These are phyloP conservation scores for Trametes polyzona DNA, from an alignment of 1,284 basidiomycete genomes.

Conservation along the genomic window DNA sequence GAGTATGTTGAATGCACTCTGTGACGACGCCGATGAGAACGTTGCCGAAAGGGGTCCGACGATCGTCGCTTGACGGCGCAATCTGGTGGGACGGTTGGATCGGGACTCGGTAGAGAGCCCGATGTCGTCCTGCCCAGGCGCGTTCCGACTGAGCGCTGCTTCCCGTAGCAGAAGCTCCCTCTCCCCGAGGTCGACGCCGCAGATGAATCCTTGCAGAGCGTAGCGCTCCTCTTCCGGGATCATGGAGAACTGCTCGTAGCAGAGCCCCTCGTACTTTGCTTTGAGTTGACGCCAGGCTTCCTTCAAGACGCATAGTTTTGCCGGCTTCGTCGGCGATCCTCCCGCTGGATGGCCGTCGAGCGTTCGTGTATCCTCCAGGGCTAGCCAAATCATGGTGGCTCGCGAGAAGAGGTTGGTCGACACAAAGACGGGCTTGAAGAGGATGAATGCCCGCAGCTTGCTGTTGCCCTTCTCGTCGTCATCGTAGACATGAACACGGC, in stretches of 20 bases:
- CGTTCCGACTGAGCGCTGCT: too few relatives aligned
- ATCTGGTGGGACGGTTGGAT: too few relatives aligned
- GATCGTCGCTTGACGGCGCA: too few relatives aligned
- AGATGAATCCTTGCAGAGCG: conserved; percentile 2
- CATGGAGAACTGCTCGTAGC: neutral
- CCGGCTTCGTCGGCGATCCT: too few relatives aligned
- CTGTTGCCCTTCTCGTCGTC: neutral
- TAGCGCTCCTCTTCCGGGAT: neutral
- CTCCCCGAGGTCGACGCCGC: conserved; percentile 9
- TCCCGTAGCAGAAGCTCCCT: too few relatives aligned
- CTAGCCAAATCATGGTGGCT: conserved; percentile 5
- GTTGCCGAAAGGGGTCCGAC: too few relatives aligned
- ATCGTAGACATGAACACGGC: neutral
- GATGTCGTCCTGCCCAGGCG: too few relatives aligned
- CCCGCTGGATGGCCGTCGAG: neutral
- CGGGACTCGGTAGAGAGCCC: too few relatives aligned
- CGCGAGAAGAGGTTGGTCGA: conserved; percentile 7
- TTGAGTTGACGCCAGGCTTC: conserved; percentile 10
- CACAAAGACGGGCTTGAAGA: neutral
- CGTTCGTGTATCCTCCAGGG: neutral
- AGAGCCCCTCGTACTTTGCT: neutral
- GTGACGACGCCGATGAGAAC: too few relatives aligned
- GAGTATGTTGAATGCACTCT: too few relatives aligned
- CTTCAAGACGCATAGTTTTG: conserved; percentile 1
- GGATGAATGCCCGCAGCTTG: neutral